A percentile compares a stretch with the other conserved stretches of the same genome.
These are phyloP conservation scores for Aspergillus conjunctus DNA, from an alignment of 495 filamentous ascomycete genomes.

Conservation along the genomic window DNA sequence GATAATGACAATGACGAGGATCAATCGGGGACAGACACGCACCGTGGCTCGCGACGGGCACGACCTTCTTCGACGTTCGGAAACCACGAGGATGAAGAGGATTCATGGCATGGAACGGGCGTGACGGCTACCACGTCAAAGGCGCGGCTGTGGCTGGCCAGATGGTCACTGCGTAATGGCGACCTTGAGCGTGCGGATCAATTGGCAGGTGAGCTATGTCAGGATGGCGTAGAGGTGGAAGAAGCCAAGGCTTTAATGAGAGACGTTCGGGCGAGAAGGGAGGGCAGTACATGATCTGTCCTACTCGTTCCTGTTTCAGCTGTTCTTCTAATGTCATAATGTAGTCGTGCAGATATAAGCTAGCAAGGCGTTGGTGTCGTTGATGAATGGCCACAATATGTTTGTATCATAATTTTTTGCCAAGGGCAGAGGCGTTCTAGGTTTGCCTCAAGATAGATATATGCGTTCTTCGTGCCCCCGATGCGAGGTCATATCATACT, in stretches of 20 bases:
- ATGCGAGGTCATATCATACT: no score
- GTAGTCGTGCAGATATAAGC: background rate
- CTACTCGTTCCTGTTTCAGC: background rate
- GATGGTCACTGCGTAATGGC: conserved; percentile 71
- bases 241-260: conserved; percentile 95
- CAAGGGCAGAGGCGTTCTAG: no score
- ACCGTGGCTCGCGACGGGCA: conserved; percentile 17
- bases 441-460: no score
- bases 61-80: conserved; percentile 22
- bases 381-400: background rate
- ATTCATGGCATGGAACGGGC: conserved; percentile 60
- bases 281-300: conserved; percentile 40
- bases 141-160: conserved; percentile 91
- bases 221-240: conserved; percentile 96
- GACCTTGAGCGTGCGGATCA: conserved; percentile 76
- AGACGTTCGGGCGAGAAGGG: conserved; percentile 81
- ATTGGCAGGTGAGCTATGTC: conserved; percentile 85
- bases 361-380: conserved; percentile 14
- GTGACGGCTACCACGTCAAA: conserved; percentile 88
- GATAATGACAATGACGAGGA: conserved; percentile 50
- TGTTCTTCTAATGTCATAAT: background rate
- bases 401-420: no score
- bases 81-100: conserved; percentile 38
- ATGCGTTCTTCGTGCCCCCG: no score
- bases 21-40: conserved; percentile 33